phyloP scores from a whole-genome alignment of 768 basidiomycete species.

The Xerocomellus intermedius region DNA sequence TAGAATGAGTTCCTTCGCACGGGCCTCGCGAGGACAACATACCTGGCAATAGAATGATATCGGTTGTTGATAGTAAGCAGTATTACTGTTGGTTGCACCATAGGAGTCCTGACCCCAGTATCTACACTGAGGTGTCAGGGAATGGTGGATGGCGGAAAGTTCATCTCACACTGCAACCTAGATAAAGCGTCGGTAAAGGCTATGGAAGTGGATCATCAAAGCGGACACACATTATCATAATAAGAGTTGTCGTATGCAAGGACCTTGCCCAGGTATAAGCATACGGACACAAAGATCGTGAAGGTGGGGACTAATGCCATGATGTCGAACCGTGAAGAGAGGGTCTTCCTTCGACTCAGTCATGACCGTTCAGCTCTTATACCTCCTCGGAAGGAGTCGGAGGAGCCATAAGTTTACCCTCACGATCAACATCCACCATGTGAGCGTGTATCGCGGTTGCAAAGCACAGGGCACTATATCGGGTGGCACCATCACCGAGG shows the following conservation, averaged over 20 bases:
- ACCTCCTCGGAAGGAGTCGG: conserved; percentile 2
- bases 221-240: conserved; percentile 58
- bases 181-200: conserved; percentile 3
- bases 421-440: conserved; percentile 7
- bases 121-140: conserved; percentile 31
- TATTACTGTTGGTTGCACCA: conserved; percentile 52
- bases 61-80: conserved; percentile 57
- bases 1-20: conserved; percentile 2
- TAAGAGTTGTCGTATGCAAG: conserved; percentile 54
- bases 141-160: background rate
- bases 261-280: conserved; percentile 16
- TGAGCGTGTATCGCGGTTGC: conserved; percentile 1
- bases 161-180: conserved; percentile 55
- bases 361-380: conserved; percentile 18
- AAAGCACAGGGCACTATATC: conserved; percentile 13
- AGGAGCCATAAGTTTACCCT: background rate
- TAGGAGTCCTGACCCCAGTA: conserved; percentile 81
- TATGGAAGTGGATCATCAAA: background rate
- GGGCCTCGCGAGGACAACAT: conserved; percentile 10
- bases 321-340: background rate
- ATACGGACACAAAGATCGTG: background rate
- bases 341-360: background rate
- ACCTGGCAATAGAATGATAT: conserved; percentile 66
- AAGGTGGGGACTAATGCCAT: conserved; percentile 13
- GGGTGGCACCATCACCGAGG: conserved; percentile 5